Base-by-base conservation (phyloP, 169 alveolate species). In the Cryptosporidium sp. region DNA sequence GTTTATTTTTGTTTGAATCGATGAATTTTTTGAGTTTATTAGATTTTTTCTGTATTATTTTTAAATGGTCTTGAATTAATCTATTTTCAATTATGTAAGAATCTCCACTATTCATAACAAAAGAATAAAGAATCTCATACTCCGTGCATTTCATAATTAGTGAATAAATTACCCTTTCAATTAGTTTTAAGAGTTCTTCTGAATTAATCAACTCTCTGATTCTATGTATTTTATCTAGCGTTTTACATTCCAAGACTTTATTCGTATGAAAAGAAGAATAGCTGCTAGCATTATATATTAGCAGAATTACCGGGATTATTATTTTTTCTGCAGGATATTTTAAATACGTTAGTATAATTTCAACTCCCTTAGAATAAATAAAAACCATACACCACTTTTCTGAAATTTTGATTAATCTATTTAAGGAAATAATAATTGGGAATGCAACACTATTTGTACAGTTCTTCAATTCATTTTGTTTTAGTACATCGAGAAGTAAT, bases 221-320 rank as follows among this genome's bases (percentile, higher is more conserved):
- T 23, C 35, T 18, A 48, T 62, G 69, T 16, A 80, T 29, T 43
- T 80, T 80, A 14, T 62, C 69, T 16, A 80, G 9, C 21, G 65
- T 23, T 21, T 80, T 65, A n/a, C 26, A 26, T 35, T 80, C 89
- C 48, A 80, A 31, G 12, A 70, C 84, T 65, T 62, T 80, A 18
- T 80, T 80, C 39, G 89, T 65, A 41, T 80, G 89, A n/a, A 62
- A 80, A 18, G 89, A 41, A 43, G 89, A 80, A 62, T 80, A 39
- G 23, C 29, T 80, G 21, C 89, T 29, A 29, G 41, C 75, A 59
- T 80, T 62, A 31, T 41, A 43, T 18, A 80, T 41, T 8, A 80
- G 37, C 12, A 80, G 70, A 62, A 39, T 41, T 6, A 80, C 62
- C 2, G 89, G 18, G 43, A 37, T 80, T 29, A 65, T 31, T 9